These are phyloP conservation scores for Xanthoconium purpureum DNA, from an alignment of 768 basidiomycete genomes.

Conservation along the genomic window DNA sequence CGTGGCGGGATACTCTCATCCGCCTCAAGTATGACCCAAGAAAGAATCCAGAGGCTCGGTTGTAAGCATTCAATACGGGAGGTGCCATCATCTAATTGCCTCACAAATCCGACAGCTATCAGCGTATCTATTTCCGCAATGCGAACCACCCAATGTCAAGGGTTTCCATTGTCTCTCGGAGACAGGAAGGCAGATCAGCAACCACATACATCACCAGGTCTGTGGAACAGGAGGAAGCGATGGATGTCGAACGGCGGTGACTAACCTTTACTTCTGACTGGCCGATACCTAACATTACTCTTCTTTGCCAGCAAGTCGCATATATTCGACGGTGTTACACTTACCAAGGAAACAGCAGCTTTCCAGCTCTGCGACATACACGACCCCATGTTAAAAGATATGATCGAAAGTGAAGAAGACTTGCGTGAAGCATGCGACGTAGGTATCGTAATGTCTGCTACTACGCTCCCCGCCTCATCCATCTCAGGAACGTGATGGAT, in stretches of 20 bases:
- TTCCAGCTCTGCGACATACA: conserved; percentile 93
- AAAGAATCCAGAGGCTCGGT: conserved; percentile 62
- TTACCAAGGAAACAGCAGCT: conserved; percentile 83
- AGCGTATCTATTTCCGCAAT: conserved; percentile 88
- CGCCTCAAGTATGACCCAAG: conserved; percentile 90
- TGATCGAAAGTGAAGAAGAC: conserved; percentile 74
- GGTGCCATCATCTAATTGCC: background rate
- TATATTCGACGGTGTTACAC: conserved; percentile 80
- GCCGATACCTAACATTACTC: background rate
- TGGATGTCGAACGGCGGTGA: conserved; percentile 33
- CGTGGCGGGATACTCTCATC: conserved; percentile 88
- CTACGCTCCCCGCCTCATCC: background rate
- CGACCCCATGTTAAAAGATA: conserved; percentile 77
- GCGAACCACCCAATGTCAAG: conserved; percentile 76
- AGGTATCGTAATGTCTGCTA: conserved; percentile 28
- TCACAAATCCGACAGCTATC: conserved; percentile 61
- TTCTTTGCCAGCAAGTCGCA: conserved; percentile 57
- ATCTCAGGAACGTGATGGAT: conserved; percentile 77
- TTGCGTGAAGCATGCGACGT: conserved; percentile 75
- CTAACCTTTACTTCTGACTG: background rate
- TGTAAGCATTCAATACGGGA: conserved; percentile 51
- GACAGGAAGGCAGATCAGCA: conserved; percentile 44
- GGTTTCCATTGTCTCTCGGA: conserved; percentile 69
- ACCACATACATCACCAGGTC: conserved; percentile 28
- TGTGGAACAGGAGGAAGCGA: conserved; percentile 33